These are phyloP conservation scores for Exophiala dermatitidis DNA, from an alignment of 2,329 filamentous ascomycete genomes.

Conservation along the genomic window DNA sequence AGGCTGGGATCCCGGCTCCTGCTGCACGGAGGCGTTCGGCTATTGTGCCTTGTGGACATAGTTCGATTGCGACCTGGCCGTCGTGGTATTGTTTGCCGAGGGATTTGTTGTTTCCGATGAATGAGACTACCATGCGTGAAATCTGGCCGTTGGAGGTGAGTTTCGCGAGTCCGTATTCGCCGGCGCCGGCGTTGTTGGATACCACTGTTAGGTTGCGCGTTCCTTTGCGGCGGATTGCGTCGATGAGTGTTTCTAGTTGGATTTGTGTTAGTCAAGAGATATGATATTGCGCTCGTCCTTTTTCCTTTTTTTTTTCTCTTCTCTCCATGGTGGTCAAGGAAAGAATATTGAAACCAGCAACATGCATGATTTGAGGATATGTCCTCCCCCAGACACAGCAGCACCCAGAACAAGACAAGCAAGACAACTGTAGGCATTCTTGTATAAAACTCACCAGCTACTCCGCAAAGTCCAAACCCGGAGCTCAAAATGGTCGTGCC, in stretches of 20 bases:
- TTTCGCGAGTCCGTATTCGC: constrained; percentile 61
- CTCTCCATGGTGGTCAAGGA: no score
- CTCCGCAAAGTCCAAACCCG: constrained; percentile 76
- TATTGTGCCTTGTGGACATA: constrained; percentile 85
- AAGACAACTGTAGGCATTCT: not conserved
- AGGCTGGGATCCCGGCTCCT: constrained; percentile 83
- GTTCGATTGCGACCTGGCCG: constrained; percentile 79
- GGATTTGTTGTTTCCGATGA: constrained; percentile 74
- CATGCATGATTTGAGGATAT: constrained; percentile 6
- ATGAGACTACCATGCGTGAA: constrained; percentile 65
- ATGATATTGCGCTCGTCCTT: not conserved
- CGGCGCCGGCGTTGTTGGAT: constrained; percentile 71
- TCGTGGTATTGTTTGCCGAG: constrained; percentile 86
- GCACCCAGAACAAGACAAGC: no score
- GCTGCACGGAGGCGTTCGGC: constrained; percentile 82
- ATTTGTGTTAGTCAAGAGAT: not conserved
- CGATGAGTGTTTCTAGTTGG: constrained; percentile 59
- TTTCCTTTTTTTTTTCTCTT: no score
- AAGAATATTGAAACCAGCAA: no score
- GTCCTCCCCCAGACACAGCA: no score
- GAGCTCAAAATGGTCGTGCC: constrained; percentile 66
- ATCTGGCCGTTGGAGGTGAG: constrained; percentile 65
- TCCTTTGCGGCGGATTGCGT: constrained; percentile 57
- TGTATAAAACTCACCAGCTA: constrained; percentile 47
- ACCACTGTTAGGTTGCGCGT: constrained; percentile 60